Evolutionary conservation across 495 filamentous ascomycete species (phyloP).

Genomic region (Penicillium flavigenum): DNA sequence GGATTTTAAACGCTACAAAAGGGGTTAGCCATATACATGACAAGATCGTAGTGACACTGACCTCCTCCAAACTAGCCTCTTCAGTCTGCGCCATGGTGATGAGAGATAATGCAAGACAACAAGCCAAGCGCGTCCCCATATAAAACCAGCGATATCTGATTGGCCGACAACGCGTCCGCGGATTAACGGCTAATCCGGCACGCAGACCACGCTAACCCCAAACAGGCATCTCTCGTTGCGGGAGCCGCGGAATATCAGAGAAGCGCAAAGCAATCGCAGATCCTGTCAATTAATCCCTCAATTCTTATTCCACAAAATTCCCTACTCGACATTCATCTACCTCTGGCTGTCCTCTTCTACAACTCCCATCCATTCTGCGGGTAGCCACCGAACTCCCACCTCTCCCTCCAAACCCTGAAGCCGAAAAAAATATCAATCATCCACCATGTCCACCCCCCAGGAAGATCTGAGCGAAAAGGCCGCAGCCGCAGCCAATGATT

Average conservation of each 20-base stretch:
- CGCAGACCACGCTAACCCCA: background rate
- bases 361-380: background rate
- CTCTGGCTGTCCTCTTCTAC: background rate
- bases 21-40: background rate
- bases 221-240: conserved; percentile 3
- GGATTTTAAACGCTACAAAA: conserved; percentile 75
- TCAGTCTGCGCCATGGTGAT: conserved; percentile 39
- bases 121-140: conserved; percentile 18
- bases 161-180: conserved; percentile 24
- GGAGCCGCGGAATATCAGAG: conserved; percentile 15
- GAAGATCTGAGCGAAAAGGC: conserved; percentile 27
- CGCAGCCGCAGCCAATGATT: conserved; percentile 36
- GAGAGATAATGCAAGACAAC: conserved; percentile 6
- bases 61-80: conserved; percentile 43
- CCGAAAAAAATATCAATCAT: conserved; percentile 11
- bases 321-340: background rate
- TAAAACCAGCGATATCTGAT: conserved; percentile 21
- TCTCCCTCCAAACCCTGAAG: background rate
- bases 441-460: conserved; percentile 26
- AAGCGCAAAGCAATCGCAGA: conserved; percentile 15
- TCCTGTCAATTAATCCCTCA: conserved; percentile 12
- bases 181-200: conserved; percentile 20
- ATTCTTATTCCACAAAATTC: background rate
- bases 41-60: conserved; percentile 15
- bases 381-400: conserved; percentile 3